Base-by-base conservation (phyloP, 352 stramenopile species). In the Pythium brassicae region DNA sequence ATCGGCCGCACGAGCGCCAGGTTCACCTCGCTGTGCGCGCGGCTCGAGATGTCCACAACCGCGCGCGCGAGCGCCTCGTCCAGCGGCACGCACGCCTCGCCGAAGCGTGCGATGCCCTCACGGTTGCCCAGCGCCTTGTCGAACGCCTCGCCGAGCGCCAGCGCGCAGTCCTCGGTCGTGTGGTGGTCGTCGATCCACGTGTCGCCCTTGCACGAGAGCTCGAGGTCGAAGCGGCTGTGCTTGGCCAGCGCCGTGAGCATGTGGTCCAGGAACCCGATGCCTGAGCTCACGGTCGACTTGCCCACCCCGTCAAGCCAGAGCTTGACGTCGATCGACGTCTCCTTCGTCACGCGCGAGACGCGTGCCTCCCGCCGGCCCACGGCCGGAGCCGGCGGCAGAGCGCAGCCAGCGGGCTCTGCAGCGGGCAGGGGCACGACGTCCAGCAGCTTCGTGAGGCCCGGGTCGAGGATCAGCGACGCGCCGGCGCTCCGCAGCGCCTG, bases 101-200 rank as follows among this genome's bases (percentile, higher is more conserved):
- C 92, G 57, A 89, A 98, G 34, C 92, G 83, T n/a, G 76, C 68
- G 58, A 98, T 98, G 55, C 86, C 87, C 22, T 73, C 67, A 32
- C 92, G 79, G 63, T 88, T 87, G 7, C 95, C 95, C 8, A 98
- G 79, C 4, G 94, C 92, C 66, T 80, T 82, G 57, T 96, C 92
- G 52, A 98, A 89, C 12, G 86, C 88, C 61, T 98, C 89, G 23
- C 95, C 95, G 5, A 98, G 71, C 43, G 91, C 93, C 63, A 98
- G 86, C 26, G 86, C 84, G 39, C 97, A 96, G 79, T 98, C 95
- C 69, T 98, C 95, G 17, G 86, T 94, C 42, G 92, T 98, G 72
- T 98, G 95, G 66, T 98, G 95, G 76, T 98, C 95, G 68, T 98
- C 95, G 43, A 98, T 97, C 84, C 88, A 97, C 35, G 90, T 88